Conservation (phyloP, 345 rosid genomes). For the Adansonia digitata region DNA sequence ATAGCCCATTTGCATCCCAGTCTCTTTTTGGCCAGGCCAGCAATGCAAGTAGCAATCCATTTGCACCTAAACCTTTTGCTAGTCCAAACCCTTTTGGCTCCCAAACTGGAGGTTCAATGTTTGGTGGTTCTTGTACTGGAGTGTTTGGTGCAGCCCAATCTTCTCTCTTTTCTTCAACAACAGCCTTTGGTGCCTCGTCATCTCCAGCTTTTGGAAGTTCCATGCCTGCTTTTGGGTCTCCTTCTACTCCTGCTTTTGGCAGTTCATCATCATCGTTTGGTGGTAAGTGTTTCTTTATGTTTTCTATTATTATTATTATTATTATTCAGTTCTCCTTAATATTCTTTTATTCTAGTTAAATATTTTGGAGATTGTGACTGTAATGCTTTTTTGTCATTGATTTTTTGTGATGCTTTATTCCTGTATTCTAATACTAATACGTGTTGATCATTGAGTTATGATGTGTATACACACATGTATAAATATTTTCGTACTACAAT, state of each 20-base stretch:
- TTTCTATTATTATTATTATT: not conserved
- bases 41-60: conserved; percentile 54
- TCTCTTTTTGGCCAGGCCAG: conserved; percentile 67
- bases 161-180: conserved; percentile 56
- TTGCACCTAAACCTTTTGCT: conserved; percentile 70
- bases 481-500: not conserved
- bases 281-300: conserved; percentile 36
- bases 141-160: conserved; percentile 68
- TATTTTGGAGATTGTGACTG: not conserved
- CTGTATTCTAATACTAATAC: not conserved
- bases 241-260: conserved; percentile 72
- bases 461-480: not conserved
- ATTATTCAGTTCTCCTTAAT: not conserved
- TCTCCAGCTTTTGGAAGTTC: conserved; percentile 69
- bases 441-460: not conserved
- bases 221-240: conserved; percentile 55
- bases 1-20: conserved; percentile 66
- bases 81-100: conserved; percentile 65
- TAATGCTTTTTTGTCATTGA: not conserved
- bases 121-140: conserved; percentile 89
- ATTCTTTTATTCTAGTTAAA: not conserved
- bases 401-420: not conserved
- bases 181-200: conserved; percentile 74
- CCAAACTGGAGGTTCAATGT: conserved; percentile 67
- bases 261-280: conserved; percentile 64